Evolutionary conservation across 1,284 basidiomycete species (phyloP).

Genomic region (Puccinia hordei): DNA sequence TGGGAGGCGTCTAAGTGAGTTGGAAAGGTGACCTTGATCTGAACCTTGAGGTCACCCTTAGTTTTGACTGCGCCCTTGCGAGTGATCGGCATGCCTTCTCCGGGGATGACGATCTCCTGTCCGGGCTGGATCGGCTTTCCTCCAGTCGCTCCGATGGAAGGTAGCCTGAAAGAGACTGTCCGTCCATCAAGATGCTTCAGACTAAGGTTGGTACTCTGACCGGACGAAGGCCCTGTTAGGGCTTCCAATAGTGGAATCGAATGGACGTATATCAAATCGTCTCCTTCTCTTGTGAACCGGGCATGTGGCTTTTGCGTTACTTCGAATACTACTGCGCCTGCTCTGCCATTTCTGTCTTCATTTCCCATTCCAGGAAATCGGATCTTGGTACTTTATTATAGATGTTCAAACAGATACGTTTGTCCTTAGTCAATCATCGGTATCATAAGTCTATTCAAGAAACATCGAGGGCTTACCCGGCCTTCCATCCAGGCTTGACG

Average conservation of each 20-base stretch:
- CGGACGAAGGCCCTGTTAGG: conserved; percentile 63
- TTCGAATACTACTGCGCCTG: conserved; percentile 76
- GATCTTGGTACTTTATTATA: conserved; percentile 78
- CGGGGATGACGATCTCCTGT: conserved; percentile 69
- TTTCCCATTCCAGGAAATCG: conserved; percentile 84
- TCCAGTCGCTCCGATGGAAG: conserved; percentile 64
- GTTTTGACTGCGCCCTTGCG: conserved; percentile 72
- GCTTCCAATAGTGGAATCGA: conserved; percentile 80
- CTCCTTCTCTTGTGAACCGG: conserved; percentile 73
- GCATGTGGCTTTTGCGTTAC: conserved; percentile 87
- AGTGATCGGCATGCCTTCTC: conserved; percentile 88
- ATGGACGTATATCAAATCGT: conserved; percentile 71
- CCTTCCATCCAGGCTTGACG: conserved; percentile 71
- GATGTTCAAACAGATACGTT: not conserved
- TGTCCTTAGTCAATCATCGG: too few species aligned
- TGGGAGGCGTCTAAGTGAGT: conserved; percentile 71
- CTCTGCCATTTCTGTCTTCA: conserved; percentile 71
- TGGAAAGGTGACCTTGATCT: conserved; percentile 84
- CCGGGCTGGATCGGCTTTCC: conserved; percentile 69
- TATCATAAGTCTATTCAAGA: too few species aligned
- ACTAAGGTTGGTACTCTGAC: conserved; percentile 60
- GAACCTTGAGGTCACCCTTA: conserved; percentile 80
- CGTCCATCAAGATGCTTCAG: conserved; percentile 77
- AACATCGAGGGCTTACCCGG: conserved; percentile 3
- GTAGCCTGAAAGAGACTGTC: conserved; percentile 70